These are phyloP conservation scores for Coleophoma cylindrospora DNA, from an alignment of 2,329 filamentous ascomycete genomes.

Conservation along the genomic window DNA sequence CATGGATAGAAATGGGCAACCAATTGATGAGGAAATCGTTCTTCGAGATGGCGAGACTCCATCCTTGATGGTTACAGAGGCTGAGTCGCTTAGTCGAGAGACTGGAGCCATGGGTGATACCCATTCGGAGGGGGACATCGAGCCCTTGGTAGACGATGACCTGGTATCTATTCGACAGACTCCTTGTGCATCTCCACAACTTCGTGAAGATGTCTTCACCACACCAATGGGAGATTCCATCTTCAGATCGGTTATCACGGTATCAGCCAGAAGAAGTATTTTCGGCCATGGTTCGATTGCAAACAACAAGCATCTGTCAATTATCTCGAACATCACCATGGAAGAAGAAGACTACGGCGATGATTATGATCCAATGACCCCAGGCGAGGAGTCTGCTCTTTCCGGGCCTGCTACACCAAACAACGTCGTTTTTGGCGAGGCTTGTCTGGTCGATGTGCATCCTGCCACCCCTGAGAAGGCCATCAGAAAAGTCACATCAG, in stretches of 20 bases:
- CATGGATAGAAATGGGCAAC: not conserved
- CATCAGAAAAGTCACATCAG: slow-evolving; percentile 13
- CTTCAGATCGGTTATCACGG: not conserved
- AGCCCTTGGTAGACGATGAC: not conserved
- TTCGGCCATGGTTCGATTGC: not conserved
- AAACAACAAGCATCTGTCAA: not conserved
- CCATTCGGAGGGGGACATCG: not conserved
- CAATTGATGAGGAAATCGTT: slow-evolving; percentile 37
- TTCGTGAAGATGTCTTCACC: not conserved
- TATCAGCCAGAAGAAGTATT: not conserved
- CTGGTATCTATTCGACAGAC: not conserved
- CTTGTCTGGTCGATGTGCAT: slow-evolving; percentile 23
- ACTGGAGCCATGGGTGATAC: slow-evolving; percentile 46
- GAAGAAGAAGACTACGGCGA: slow-evolving; percentile 4
- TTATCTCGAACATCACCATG: not conserved
- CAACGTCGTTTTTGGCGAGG: slow-evolving; percentile 20
- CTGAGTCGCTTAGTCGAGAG: slow-evolving; percentile 50
- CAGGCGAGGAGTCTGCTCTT: slow-evolving; percentile 5
- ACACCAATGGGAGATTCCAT: not conserved
- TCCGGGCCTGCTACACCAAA: slow-evolving; percentile 7
- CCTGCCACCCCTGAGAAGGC: slow-evolving; percentile 7
- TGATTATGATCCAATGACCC: slow-evolving; percentile 7
- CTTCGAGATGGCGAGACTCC: slow-evolving; percentile 49
- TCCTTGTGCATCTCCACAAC: not conserved
- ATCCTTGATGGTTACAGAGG: slow-evolving; percentile 14